Conservation (phyloP, 805 yeast genomes). For the Yamadazyma paraphyllophila region DNA sequence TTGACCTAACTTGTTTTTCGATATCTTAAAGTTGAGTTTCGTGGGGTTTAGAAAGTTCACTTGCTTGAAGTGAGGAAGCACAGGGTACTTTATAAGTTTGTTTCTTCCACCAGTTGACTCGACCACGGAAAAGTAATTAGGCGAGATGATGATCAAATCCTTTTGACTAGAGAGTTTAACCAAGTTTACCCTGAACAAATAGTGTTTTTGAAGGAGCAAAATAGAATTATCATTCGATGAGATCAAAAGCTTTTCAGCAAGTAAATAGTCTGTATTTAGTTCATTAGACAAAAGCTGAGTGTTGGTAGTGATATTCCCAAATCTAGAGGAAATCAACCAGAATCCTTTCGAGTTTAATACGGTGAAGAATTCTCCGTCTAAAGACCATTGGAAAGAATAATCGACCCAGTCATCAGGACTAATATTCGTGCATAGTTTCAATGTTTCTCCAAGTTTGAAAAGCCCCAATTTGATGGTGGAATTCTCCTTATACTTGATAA, state of each 20-base stretch:
- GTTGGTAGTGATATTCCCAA: conserved; percentile 31
- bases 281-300: conserved; percentile 24
- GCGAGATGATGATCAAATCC: conserved; percentile 22
- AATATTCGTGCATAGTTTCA: conserved; percentile 6
- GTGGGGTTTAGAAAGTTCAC: conserved; percentile 9
- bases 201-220: conserved; percentile 16
- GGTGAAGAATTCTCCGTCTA: conserved; percentile 34
- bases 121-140: conserved; percentile 25
- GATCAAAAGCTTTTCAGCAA: neutral
- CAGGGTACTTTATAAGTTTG: conserved; percentile 26
- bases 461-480: conserved; percentile 2
- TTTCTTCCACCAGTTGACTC: conserved; percentile 11
- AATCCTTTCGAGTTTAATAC: conserved; percentile 19
- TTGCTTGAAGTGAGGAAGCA: conserved; percentile 29
- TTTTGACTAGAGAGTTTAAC: conserved; percentile 11
- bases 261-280: conserved; percentile 2
- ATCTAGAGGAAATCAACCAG: conserved; percentile 35
- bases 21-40: conserved; percentile 19
- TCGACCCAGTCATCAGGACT: neutral
- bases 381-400: conserved; percentile 28
- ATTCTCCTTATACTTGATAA: conserved; percentile 11
- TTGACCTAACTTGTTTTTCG: conserved; percentile 24
- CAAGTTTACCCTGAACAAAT: conserved; percentile 24
- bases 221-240: conserved; percentile 5
- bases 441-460: conserved; percentile 17